phyloP scores from a whole-genome alignment of 1,139 yeast species.

The Yamadazyma epiphylla region DNA sequence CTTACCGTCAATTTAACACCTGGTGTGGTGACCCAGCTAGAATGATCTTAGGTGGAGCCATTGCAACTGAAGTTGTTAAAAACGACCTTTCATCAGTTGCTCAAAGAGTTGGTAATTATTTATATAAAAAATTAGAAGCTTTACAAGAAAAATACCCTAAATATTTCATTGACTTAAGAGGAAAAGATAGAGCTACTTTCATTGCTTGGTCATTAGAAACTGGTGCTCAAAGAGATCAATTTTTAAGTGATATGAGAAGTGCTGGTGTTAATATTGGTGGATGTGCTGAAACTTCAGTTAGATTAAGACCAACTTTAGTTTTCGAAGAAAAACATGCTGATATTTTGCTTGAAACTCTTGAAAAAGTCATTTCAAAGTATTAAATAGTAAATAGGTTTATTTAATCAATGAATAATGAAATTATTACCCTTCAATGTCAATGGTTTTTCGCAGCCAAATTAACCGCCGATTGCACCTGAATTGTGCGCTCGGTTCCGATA shows the following conservation, averaged over 20 bases:
- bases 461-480: no score
- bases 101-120: constrained; percentile 56
- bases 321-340: constrained; percentile 69
- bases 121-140: constrained; percentile 43
- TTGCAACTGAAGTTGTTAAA: constrained; percentile 53
- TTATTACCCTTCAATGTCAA: no score
- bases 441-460: no score
- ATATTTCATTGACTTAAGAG: constrained; percentile 53
- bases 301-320: constrained; percentile 69
- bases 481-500: no score
- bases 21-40: constrained; percentile 84
- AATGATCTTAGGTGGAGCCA: constrained; percentile 60
- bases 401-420: no score
- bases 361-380: constrained; percentile 41
- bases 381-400: constrained; percentile 10
- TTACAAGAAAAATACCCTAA: constrained; percentile 44
- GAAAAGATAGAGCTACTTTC: constrained; percentile 65
- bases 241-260: constrained; percentile 46
- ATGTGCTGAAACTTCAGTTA: constrained; percentile 60
- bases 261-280: constrained; percentile 72
- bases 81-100: constrained; percentile 50
- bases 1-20: constrained; percentile 77
- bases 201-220: constrained; percentile 68
- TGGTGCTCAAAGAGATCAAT: constrained; percentile 45
- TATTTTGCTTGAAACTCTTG: constrained; percentile 48